phyloP scores from a whole-genome alignment of 495 filamentous ascomycete species.

The Daldinia grandis region DNA sequence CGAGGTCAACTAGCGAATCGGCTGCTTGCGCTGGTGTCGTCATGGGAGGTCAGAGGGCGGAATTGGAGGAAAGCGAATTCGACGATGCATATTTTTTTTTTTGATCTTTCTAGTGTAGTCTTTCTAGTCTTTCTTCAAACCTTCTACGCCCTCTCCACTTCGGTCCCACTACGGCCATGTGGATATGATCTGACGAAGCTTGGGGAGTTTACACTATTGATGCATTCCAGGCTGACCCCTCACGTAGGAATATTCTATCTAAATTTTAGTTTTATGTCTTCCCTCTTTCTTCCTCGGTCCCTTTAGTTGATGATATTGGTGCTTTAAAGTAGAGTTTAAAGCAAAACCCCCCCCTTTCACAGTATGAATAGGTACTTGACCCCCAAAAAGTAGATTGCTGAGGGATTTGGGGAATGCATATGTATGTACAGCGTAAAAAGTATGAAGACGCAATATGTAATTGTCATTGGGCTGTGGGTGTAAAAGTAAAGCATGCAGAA shows the following conservation, averaged over 20 bases:
- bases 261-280: conserved; percentile 1
- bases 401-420: conserved; percentile 1
- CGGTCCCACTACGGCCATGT: conserved; percentile 37
- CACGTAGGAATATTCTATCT: conserved; percentile 11
- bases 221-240: conserved; percentile 26
- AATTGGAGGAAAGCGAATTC: conserved; percentile 2
- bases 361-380: not conserved
- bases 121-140: conserved; percentile 39
- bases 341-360: not conserved
- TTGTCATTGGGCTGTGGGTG: not conserved
- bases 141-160: conserved; percentile 40
- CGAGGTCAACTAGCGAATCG: conserved; percentile 33
- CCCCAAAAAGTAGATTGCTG: not conserved
- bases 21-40: conserved; percentile 43
- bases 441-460: not conserved
- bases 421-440: conserved; percentile 5
- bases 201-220: conserved; percentile 13
- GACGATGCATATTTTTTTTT: conserved; percentile 1
- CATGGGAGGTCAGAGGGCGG: conserved; percentile 25
- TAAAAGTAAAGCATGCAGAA: not conserved
- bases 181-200: conserved; percentile 25
- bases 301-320: not conserved
- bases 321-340: not conserved
- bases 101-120: not conserved
- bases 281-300: not conserved